Evolutionary conservation across 441 rosid genomes (phyloP).

Genomic region (Gossypium aridum): DNA sequence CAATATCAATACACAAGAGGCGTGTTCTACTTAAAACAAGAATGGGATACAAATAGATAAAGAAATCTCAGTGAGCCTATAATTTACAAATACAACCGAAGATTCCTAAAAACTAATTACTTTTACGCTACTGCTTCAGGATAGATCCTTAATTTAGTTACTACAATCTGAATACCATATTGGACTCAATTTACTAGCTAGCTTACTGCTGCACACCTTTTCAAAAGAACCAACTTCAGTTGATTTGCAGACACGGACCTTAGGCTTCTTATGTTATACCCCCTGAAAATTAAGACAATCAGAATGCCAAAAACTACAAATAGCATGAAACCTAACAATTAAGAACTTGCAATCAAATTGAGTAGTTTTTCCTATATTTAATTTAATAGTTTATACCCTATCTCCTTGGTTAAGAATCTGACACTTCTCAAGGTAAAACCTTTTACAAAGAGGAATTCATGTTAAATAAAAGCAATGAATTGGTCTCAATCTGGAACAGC

Average conservation of each 20-base stretch:
- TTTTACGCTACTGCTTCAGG: slow-evolving; percentile 5
- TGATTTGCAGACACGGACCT: neutral
- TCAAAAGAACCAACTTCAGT: slow-evolving; percentile 12
- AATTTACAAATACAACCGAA: neutral
- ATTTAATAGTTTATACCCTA: neutral
- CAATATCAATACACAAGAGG: neutral
- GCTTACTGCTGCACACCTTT: slow-evolving; percentile 11
- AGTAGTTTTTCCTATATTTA: neutral
- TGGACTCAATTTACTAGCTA: slow-evolving; percentile 7
- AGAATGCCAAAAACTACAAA: neutral
- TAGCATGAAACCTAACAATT: neutral
- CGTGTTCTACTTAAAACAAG: neutral
- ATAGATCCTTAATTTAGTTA: slow-evolving; percentile 3
- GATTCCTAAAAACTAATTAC: slow-evolving; percentile 14
- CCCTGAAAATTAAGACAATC: slow-evolving; percentile 16
- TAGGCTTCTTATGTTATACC: slow-evolving; percentile 3
- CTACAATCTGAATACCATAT: slow-evolving; percentile 1
- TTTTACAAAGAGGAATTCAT: neutral
- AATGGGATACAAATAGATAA: neutral
- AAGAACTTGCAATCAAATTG: neutral
- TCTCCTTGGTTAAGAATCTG: neutral
- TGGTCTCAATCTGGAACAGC: neutral
- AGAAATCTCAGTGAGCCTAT: neutral
- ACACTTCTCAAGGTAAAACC: no score
- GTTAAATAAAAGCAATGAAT: neutral